These are phyloP conservation scores for Geranomyces michiganensis DNA, from an alignment of 192 early-diverging fungal species.

Conservation along the genomic window DNA sequence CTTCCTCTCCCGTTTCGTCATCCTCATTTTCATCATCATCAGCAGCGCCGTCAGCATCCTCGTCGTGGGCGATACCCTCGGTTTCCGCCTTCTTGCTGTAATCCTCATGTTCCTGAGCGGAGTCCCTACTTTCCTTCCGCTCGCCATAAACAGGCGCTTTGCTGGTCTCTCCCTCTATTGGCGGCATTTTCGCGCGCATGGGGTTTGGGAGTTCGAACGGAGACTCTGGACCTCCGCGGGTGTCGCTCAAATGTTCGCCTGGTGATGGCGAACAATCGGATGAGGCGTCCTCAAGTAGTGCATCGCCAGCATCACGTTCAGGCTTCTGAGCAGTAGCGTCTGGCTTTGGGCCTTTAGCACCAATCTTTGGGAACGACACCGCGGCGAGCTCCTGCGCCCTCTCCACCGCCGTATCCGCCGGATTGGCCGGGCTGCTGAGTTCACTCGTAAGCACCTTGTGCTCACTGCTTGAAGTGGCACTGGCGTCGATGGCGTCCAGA, in stretches of 20 bases:
- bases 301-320: background rate
- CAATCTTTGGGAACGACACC: constrained; percentile 7
- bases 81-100: background rate
- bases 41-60: background rate
- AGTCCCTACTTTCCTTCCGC: background rate
- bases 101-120: background rate
- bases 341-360: background rate
- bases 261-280: background rate
- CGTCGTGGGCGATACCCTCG: constrained; percentile 6
- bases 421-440: background rate
- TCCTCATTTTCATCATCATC: constrained; percentile 7
- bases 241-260: background rate
- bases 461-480: background rate
- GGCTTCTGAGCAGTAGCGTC: background rate
- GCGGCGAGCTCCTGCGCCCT: constrained; percentile 6
- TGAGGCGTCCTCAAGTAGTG: background rate
- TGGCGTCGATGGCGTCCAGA: background rate
- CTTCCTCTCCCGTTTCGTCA: constrained; percentile 1
- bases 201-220: too few species aligned
- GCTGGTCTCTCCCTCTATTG: background rate
- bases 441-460: background rate
- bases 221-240: too few species aligned
- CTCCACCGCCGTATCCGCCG: background rate
- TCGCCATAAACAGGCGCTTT: background rate
- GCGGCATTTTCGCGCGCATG: background rate